These are phyloP conservation scores for Irpex lacteus DNA, from an alignment of 1,284 basidiomycete species.

Conservation along the genomic window DNA sequence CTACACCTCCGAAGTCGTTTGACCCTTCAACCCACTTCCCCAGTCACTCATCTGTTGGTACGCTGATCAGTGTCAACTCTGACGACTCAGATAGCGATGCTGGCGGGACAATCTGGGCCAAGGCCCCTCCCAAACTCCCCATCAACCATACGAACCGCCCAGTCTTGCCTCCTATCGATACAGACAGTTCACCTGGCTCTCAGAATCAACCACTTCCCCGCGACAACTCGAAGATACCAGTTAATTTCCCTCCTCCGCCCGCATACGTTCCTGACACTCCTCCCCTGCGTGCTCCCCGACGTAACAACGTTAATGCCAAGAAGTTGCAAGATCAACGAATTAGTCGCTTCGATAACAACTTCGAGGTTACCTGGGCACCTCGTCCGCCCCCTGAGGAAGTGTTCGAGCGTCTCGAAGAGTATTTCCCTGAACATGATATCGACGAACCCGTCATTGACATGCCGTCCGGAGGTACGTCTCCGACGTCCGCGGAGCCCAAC, in stretches of 20 bases:
- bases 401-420: conserved; percentile 90
- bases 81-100: conserved; percentile 48
- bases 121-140: conserved; percentile 16
- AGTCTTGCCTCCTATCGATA: conserved; percentile 26
- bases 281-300: conserved; percentile 7
- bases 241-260: conserved; percentile 22
- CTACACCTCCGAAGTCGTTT: conserved; percentile 9
- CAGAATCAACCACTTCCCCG: conserved; percentile 13
- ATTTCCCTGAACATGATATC: conserved; percentile 95
- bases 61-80: conserved; percentile 13
- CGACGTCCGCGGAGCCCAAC: conserved; percentile 64
- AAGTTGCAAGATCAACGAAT: conserved; percentile 37
- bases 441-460: conserved; percentile 95
- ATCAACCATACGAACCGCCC: conserved; percentile 15
- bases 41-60: conserved; percentile 2
- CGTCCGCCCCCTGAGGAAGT: conserved; percentile 94
- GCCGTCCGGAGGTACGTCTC: conserved; percentile 73
- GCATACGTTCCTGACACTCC: conserved; percentile 21
- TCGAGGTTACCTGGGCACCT: conserved; percentile 74
- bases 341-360: conserved; percentile 58
- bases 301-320: conserved; percentile 19
- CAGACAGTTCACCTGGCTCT: conserved; percentile 24
- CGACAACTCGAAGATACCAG: conserved; percentile 16
- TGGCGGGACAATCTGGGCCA: conserved; percentile 32
- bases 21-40: background rate